Evolutionary conservation across 768 basidiomycete genomes (phyloP).

Genomic region (Naganishia vishniacii): DNA sequence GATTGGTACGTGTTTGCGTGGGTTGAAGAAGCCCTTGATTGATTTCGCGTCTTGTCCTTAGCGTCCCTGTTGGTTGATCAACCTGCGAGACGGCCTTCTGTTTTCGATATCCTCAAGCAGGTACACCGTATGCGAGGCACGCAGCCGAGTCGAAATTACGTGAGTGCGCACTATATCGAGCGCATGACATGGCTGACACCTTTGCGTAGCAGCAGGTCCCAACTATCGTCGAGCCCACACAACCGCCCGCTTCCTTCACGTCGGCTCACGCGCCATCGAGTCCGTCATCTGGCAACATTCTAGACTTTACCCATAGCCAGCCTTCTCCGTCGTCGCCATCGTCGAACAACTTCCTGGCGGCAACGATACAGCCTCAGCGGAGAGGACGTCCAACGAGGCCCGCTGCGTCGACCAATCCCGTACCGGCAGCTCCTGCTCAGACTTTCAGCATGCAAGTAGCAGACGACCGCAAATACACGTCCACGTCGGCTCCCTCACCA

Average conservation of each 20-base stretch:
- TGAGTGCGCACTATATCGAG: conserved; percentile 31
- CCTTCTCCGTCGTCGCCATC: neutral
- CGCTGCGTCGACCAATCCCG: neutral
- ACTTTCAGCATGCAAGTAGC: conserved; percentile 15
- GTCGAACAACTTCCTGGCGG: conserved; percentile 24
- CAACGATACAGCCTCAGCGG: conserved; percentile 42
- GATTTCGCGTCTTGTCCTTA: too few relatives aligned
- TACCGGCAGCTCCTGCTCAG: neutral
- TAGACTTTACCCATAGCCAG: conserved; percentile 25
- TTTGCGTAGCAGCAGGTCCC: conserved; percentile 4
- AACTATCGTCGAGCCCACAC: conserved; percentile 29
- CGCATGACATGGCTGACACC: conserved; percentile 16
- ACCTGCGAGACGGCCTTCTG: conserved; percentile 74
- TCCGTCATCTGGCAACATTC: conserved; percentile 17
- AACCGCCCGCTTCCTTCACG: conserved; percentile 33
- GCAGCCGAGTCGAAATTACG: conserved; percentile 70
- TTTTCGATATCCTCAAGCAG: conserved; percentile 75
- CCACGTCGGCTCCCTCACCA: neutral
- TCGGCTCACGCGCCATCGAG: conserved; percentile 1
- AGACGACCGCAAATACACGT: neutral
- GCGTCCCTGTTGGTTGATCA: conserved; percentile 90
- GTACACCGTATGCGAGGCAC: conserved; percentile 85
- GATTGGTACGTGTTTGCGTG: conserved; percentile 64
- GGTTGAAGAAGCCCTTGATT: too few relatives aligned
- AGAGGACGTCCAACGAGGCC: conserved; percentile 41